These are phyloP conservation scores for Globisporangium cederbergense DNA, from an alignment of 352 stramenopile species.

Conservation along the genomic window DNA sequence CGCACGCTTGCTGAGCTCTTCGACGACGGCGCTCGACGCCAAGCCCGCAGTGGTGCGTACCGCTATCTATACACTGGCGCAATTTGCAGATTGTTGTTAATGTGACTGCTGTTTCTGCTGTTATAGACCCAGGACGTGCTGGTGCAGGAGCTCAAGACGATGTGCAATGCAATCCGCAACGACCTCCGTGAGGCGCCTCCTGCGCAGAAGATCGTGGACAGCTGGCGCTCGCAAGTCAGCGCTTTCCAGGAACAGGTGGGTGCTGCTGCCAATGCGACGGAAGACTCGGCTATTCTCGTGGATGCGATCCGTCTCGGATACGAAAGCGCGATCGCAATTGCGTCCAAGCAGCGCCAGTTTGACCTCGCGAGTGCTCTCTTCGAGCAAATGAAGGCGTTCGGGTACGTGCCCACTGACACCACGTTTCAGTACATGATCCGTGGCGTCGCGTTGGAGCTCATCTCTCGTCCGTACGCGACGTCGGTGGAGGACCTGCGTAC, in stretches of 20 bases:
- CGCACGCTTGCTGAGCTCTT: conserved; percentile 14
- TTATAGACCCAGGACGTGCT: conserved; percentile 20
- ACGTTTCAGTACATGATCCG: conserved; percentile 56
- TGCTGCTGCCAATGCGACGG: neutral
- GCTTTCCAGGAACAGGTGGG: conserved; percentile 21
- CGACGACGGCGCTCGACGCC: conserved; percentile 2
- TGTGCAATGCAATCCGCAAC: conserved; percentile 50
- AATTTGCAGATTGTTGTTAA: neutral
- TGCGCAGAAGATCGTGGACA: conserved; percentile 22
- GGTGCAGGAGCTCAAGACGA: conserved; percentile 38
- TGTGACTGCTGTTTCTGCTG: neutral
- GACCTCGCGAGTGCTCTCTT: conserved; percentile 34
- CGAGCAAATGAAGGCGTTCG: conserved; percentile 47
- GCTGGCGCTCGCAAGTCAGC: conserved; percentile 34
- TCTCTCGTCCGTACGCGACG: conserved; percentile 23
- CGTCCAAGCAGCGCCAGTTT: conserved; percentile 71
- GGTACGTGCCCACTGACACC: conserved; percentile 23
- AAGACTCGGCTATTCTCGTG: conserved; percentile 10
- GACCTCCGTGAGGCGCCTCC: conserved; percentile 36
- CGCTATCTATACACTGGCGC: neutral
- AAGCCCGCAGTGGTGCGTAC: conserved; percentile 10
- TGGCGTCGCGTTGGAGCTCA: conserved; percentile 47
- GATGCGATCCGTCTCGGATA: conserved; percentile 45
- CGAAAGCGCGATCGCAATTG: conserved; percentile 64
- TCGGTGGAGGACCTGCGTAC: conserved; percentile 30